These are phyloP conservation scores for Pseudogymnoascus sp. DNA, from an alignment of 2,329 filamentous ascomycete genomes.

Conservation along the genomic window DNA sequence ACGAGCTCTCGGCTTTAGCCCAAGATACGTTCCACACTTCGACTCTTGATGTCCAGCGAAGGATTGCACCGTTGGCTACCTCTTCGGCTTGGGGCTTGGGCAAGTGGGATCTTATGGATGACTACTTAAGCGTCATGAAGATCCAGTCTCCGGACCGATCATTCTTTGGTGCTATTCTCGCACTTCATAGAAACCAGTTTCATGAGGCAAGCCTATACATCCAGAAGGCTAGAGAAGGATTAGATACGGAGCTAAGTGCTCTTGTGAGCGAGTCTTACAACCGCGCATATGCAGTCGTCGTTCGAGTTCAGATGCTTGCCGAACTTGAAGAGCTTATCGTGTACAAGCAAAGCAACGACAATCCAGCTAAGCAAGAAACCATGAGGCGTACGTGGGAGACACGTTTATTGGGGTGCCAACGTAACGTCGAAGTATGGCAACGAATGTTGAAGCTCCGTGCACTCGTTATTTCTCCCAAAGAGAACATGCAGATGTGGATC, in stretches of 20 bases:
- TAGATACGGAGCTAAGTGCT: constrained; percentile 92
- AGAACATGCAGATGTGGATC: constrained; percentile 99
- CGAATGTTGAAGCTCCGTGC: constrained; percentile 93
- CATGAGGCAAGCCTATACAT: constrained; percentile 84
- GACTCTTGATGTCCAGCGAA: constrained; percentile 75
- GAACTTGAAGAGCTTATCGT: constrained; percentile 96
- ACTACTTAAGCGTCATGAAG: constrained; percentile 93
- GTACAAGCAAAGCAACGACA: constrained; percentile 81
- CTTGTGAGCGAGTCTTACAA: constrained; percentile 98
- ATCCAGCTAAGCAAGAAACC: constrained; percentile 78
- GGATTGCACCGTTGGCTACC: constrained; percentile 87
- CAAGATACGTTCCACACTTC: constrained; percentile 93
- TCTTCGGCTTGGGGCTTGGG: constrained; percentile 93
- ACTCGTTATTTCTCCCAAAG: constrained; percentile 80
- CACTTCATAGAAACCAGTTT: constrained; percentile 93
- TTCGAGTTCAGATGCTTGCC: constrained; percentile 97
- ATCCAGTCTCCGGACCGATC: constrained; percentile 86
- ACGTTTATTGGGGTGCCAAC: constrained; percentile 86
- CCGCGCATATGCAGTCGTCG: constrained; percentile 93
- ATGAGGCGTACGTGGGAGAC: constrained; percentile 96
- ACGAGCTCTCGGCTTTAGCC: constrained; percentile 78
- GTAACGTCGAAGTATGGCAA: constrained; percentile 97
- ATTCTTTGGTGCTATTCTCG: constrained; percentile 94
- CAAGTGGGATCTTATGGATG: constrained; percentile 98
- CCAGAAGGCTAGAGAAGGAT: constrained; percentile 80